Conservation (phyloP, 2,329 filamentous ascomycete genomes). For the Pseudogymnoascus sp. region DNA sequence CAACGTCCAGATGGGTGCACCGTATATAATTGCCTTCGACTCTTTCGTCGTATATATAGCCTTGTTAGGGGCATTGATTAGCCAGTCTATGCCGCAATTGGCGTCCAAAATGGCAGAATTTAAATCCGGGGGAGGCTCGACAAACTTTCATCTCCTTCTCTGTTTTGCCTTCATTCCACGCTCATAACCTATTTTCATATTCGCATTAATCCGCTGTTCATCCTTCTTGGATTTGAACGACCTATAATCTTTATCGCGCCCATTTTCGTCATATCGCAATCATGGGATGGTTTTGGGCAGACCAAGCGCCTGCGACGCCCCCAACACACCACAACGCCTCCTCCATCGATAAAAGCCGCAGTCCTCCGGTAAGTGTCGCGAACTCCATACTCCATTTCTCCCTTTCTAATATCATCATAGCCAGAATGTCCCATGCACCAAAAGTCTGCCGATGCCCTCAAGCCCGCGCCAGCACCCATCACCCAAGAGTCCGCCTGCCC, state of each 20-base stretch:
- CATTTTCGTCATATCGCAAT: neutral
- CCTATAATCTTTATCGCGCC: neutral
- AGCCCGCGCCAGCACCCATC: conserved; percentile 24
- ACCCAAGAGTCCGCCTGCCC: conserved; percentile 24
- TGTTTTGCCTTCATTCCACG: neutral
- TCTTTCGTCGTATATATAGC: conserved; percentile 19
- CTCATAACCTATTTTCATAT: neutral
- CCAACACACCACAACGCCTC: conserved; percentile 22
- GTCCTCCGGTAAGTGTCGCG: conserved; percentile 9
- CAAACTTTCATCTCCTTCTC: conserved; percentile 7
- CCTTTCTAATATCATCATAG: conserved; percentile 30
- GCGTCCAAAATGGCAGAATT: neutral
- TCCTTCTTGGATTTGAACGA: neutral
- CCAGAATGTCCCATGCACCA: conserved; percentile 64
- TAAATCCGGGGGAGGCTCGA: conserved; percentile 1
- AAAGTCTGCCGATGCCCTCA: conserved; percentile 25
- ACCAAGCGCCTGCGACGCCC: conserved; percentile 31
- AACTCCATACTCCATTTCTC: neutral
- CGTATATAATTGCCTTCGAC: conserved; percentile 7
- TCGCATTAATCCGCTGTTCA: neutral
- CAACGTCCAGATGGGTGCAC: neutral
- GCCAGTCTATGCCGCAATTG: conserved; percentile 14
- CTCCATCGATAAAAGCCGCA: neutral
- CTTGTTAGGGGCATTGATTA: conserved; percentile 14
- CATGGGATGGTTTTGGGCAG: conserved; percentile 61